Percentiles rank a stretch among this genome's conserved stretches.
Conservation (phyloP, 2,329 filamentous ascomycete genomes). For the Epichloe sibirici region DNA sequence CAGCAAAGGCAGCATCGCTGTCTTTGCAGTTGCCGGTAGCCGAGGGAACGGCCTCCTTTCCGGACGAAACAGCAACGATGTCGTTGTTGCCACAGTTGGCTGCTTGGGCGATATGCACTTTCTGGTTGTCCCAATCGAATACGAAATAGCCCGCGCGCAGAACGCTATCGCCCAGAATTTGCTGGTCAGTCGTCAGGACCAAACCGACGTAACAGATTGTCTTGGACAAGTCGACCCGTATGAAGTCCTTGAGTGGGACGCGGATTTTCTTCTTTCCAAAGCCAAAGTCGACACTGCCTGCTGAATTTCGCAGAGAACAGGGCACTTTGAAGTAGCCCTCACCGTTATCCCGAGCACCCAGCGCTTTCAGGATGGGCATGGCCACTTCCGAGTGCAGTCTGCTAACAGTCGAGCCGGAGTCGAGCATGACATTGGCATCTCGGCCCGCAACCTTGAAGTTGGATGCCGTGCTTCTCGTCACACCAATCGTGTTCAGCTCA, state of each 20-base stretch:
- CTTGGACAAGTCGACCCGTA: conserved; percentile 21
- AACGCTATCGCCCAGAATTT: conserved; percentile 31
- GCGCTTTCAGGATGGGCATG: conserved; percentile 28
- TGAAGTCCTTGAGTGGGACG: conserved; percentile 36
- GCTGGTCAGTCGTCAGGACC: conserved; percentile 25
- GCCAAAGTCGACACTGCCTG: conserved; percentile 35
- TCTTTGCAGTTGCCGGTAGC: conserved; percentile 24
- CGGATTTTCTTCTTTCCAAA: conserved; percentile 30
- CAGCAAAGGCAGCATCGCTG: conserved; percentile 11
- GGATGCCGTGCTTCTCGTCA: conserved; percentile 14
- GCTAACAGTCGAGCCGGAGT: conserved; percentile 39
- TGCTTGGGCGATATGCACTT: conserved; percentile 29
- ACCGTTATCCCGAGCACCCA: conserved; percentile 27
- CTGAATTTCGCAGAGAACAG: conserved; percentile 25
- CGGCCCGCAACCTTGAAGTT: conserved; percentile 15
- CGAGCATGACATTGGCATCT: conserved; percentile 34
- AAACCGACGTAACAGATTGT: conserved; percentile 30
- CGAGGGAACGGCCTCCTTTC: conserved; percentile 19
- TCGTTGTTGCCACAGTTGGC: conserved; percentile 27
- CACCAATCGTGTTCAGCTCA: conserved; percentile 18
- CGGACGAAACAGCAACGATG: conserved; percentile 24
- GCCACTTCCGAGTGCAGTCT: conserved; percentile 32
- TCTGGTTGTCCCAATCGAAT: conserved; percentile 32
- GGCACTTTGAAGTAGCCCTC: conserved; percentile 32
- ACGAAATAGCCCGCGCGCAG: conserved; percentile 33